phyloP scores from a whole-genome alignment of 208 protist genomes.

The Naegleria fowleri region DNA sequence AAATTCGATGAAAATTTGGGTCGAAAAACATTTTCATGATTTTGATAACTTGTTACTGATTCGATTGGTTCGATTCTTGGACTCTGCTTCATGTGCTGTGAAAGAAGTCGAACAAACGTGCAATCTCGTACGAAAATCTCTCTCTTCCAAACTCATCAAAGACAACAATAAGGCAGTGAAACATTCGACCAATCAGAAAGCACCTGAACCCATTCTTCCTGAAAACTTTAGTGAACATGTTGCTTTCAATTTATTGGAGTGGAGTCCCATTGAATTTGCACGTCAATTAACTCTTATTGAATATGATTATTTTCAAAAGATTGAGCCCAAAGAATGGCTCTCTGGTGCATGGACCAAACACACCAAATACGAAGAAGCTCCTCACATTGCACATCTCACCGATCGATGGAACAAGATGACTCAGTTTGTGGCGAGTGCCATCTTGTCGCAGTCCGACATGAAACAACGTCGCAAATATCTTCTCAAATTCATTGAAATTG shows the following conservation, averaged over 20 bases:
- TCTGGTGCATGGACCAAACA: conserved; percentile 19
- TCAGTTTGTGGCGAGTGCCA: conserved; percentile 10
- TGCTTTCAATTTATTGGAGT: background rate
- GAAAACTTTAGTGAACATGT: conserved; percentile 9
- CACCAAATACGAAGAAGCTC: background rate
- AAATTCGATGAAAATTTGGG: conserved; percentile 25
- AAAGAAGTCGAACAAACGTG: background rate
- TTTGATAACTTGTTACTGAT: conserved; percentile 14
- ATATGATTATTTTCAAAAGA: conserved; percentile 34
- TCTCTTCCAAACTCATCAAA: background rate
- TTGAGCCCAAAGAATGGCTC: conserved; percentile 39
- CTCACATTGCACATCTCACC: conserved; percentile 37
- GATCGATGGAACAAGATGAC: conserved; percentile 41
- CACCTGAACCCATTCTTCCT: background rate
- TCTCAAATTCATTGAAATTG: conserved; percentile 36
- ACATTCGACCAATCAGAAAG: background rate
- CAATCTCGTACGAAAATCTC: background rate
- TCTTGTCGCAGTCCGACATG: conserved; percentile 25
- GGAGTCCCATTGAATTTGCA: conserved; percentile 16
- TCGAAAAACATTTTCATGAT: conserved; percentile 23
- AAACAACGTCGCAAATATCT: conserved; percentile 28
- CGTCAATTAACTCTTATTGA: conserved; percentile 36
- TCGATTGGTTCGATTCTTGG: conserved; percentile 23
- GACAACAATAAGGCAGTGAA: background rate
- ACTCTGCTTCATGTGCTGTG: background rate